These are phyloP conservation scores for Exophiala dermatitidis DNA, from an alignment of 2,329 filamentous ascomycete species.

Conservation along the genomic window DNA sequence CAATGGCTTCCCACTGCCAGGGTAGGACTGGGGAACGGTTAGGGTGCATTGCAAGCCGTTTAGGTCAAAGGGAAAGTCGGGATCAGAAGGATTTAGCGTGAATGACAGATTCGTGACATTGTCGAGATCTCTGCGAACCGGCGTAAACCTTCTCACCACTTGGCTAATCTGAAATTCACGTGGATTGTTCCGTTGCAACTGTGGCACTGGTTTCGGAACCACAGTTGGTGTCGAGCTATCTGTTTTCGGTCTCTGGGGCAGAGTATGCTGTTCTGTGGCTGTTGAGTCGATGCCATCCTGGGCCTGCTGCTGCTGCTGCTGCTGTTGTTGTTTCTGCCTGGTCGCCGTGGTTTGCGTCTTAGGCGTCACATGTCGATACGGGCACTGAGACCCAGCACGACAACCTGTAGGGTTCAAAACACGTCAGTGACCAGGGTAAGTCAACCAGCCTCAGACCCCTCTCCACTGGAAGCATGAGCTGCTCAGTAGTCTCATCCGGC, in stretches of 20 bases:
- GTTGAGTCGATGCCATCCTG: slow-evolving; percentile 17
- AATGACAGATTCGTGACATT: slow-evolving; percentile 56
- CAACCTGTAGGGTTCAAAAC: slow-evolving; percentile 37
- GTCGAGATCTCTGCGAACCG: slow-evolving; percentile 41
- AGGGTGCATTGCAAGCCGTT: slow-evolving; percentile 60
- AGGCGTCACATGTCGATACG: slow-evolving; percentile 39
- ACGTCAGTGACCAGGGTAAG: slow-evolving; percentile 3
- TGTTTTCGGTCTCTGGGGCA: slow-evolving; percentile 11
- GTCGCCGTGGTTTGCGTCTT: slow-evolving; percentile 28
- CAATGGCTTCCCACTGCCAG: slow-evolving; percentile 47
- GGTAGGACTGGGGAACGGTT: slow-evolving; percentile 58
- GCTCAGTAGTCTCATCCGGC: no score
- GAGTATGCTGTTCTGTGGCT: slow-evolving; percentile 1
- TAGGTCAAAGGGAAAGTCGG: slow-evolving; percentile 75
- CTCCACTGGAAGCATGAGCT: no score
- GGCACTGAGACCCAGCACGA: slow-evolving; percentile 46
- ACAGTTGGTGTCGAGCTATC: slow-evolving; percentile 29
- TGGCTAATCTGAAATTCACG: slow-evolving; percentile 69
- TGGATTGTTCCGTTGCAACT: slow-evolving; percentile 58
- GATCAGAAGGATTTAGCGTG: slow-evolving; percentile 65
- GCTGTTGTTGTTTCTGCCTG: slow-evolving; percentile 18
- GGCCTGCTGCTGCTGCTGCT: slow-evolving; percentile 14
- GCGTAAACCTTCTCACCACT: slow-evolving; percentile 58
- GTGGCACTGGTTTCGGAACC: slow-evolving; percentile 55
- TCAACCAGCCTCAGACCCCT: not conserved